Evolutionary conservation across 2,329 filamentous ascomycete genomes (phyloP), one percentile per base, ranked within the genome.

Genomic region (Fusarium sp.): DNA sequence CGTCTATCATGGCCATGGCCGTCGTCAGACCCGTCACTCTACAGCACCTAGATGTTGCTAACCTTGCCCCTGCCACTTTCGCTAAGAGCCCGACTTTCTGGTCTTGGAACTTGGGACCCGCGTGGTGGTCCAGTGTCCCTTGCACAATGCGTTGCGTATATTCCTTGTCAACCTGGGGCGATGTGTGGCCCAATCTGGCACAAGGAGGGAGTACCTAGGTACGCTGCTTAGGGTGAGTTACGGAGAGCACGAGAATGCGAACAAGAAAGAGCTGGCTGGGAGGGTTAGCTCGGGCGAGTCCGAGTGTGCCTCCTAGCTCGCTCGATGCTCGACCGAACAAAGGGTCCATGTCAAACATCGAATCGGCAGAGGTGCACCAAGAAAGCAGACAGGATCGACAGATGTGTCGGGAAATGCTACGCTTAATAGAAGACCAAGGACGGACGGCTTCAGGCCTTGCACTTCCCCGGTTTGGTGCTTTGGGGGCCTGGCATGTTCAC

Each of bases 21-120:
- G 55, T 61, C 46, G 55, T 62, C 46, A 59, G 64, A 61, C 51
- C 53, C 51, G 54, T 56, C 34, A 51, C 65, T 62, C 65, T 46
- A 71, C 38, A 42, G 38, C 13, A 42, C 38, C 18, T 34, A 40
- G 65, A 65, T 61, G 31, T 38, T 62, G 60, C 60, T 58, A 44
- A 57, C 64, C 68, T 55, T 65, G 68, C 64, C 72, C 72, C 64
- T 74, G 70, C 66, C 60, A 65, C 68, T 71, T 69, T 70, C 68
- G 65, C 68, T 70, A 70, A 58, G 70, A 71, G 72, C 72, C 72
- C 72, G 72, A 68, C 63, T 74, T 74, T 67, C 68, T 73, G 72
- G 72, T 68, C 68, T 56, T 70, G 68, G 64, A 64, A 58, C 68
- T 73, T 70, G 58, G 62, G 64, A 66, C 68, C 72, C 71, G 71